Evolutionary conservation across 2,329 filamentous ascomycete genomes (phyloP).

Genomic region (Amylocarpus encephaloides): DNA sequence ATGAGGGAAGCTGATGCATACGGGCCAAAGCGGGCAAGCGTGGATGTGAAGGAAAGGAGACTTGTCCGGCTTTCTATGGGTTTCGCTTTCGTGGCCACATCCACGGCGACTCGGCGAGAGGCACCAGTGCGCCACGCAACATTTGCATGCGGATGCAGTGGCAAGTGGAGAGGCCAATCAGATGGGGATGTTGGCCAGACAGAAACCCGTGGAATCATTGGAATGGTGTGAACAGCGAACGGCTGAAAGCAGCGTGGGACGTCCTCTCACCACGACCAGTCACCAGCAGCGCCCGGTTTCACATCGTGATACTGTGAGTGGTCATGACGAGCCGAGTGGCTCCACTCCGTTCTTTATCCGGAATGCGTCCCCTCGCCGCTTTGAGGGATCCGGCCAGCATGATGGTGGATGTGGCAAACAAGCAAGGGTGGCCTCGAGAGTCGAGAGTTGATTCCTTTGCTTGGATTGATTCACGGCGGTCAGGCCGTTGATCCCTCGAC

Average conservation of each 20-base stretch:
- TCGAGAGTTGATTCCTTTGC: too few relatives aligned
- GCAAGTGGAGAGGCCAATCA: slow-evolving; percentile 4
- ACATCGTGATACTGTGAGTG: neutral
- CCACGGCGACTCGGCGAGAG: neutral
- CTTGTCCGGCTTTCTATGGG: neutral
- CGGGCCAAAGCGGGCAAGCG: neutral
- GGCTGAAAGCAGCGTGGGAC: slow-evolving; percentile 9
- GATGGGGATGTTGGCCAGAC: neutral
- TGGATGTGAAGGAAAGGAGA: neutral
- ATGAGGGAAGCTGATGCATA: neutral
- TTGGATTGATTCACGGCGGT: too few relatives aligned
- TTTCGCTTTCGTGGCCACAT: neutral
- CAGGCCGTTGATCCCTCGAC: too few relatives aligned
- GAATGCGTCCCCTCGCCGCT: slow-evolving; percentile 8
- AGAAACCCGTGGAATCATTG: slow-evolving; percentile 2
- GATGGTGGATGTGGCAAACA: neutral
- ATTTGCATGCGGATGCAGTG: neutral
- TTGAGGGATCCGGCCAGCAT: slow-evolving; percentile 3
- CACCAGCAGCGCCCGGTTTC: slow-evolving; percentile 1
- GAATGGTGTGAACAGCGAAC: too few relatives aligned
- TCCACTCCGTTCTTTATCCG: slow-evolving; percentile 10
- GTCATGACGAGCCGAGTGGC: neutral
- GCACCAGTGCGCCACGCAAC: neutral
- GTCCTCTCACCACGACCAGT: too few relatives aligned
- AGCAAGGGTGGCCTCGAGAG: too few relatives aligned